phyloP scores from a whole-genome alignment of 352 stramenopile genomes.

The Globisporangium apiculatum region DNA sequence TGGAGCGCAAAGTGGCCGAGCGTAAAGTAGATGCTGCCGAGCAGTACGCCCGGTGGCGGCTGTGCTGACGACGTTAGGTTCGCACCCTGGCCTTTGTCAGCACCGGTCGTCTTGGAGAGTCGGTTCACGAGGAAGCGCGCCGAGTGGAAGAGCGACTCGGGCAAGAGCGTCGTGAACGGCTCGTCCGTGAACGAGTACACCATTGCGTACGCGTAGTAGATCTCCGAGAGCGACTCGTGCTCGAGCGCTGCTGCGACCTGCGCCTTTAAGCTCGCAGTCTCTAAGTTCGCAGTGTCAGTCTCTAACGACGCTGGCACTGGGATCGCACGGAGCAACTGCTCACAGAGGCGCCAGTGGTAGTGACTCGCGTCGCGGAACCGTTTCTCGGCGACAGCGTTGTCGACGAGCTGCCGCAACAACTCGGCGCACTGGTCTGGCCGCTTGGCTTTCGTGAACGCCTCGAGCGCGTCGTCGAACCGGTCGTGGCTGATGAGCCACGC shows the following conservation, averaged over 20 bases:
- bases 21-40: constrained; percentile 91
- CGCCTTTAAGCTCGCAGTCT: constrained; percentile 15
- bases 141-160: constrained; percentile 91
- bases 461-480: constrained; percentile 89
- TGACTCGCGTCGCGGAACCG: constrained; percentile 89
- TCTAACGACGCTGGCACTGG: not conserved
- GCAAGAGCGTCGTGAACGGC: constrained; percentile 90
- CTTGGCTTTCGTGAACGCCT: constrained; percentile 82
- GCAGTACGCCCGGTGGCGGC: constrained; percentile 80
- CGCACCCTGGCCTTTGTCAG: constrained; percentile 6
- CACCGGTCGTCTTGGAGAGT: constrained; percentile 29
- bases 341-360: constrained; percentile 90
- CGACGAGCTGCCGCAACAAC: constrained; percentile 85
- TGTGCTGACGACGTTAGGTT: not conserved
- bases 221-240: constrained; percentile 74
- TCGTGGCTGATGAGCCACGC: constrained; percentile 90
- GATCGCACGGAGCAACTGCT: constrained; percentile 65
- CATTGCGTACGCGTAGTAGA: constrained; percentile 93
- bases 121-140: constrained; percentile 92
- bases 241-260: constrained; percentile 35
- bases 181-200: constrained; percentile 92
- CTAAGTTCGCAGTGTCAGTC: constrained; percentile 16
- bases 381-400: constrained; percentile 81
- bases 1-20: constrained; percentile 89
- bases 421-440: constrained; percentile 76